These are phyloP conservation scores for Podila clonocystis DNA, from an alignment of 192 early-diverging fungal genomes.

Conservation along the genomic window DNA sequence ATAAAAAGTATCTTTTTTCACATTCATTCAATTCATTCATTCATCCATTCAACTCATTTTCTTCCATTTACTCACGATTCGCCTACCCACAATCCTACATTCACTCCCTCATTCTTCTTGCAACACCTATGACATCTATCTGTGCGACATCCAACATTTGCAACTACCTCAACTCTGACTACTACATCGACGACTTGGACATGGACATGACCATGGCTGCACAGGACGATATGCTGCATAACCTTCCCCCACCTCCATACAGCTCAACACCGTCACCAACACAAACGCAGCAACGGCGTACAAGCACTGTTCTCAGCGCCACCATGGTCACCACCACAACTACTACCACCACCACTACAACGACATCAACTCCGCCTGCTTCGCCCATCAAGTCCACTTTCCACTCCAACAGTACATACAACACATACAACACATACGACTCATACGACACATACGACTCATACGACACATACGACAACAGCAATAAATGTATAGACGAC, in stretches of 20 bases:
- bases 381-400: background rate
- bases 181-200: background rate
- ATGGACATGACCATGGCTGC: background rate
- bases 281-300: background rate
- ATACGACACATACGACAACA: background rate
- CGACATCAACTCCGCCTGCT: background rate
- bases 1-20: too few relatives aligned
- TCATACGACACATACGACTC: too few relatives aligned
- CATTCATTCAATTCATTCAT: slow-evolving; percentile 3
- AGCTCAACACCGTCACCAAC: background rate
- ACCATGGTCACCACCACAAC: background rate
- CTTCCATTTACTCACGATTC: background rate
- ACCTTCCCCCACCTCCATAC: background rate
- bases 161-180: background rate
- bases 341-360: slow-evolving; percentile 1
- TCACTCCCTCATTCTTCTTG: background rate
- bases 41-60: too few relatives aligned
- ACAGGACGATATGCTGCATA: background rate
- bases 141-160: background rate
- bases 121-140: background rate
- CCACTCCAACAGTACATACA: background rate
- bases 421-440: background rate
- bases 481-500: background rate
- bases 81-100: too few relatives aligned
- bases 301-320: background rate